Evolutionary conservation across 148 eudicot genomes (phyloP).

Genomic region (Heliamphora exappendiculata): DNA sequence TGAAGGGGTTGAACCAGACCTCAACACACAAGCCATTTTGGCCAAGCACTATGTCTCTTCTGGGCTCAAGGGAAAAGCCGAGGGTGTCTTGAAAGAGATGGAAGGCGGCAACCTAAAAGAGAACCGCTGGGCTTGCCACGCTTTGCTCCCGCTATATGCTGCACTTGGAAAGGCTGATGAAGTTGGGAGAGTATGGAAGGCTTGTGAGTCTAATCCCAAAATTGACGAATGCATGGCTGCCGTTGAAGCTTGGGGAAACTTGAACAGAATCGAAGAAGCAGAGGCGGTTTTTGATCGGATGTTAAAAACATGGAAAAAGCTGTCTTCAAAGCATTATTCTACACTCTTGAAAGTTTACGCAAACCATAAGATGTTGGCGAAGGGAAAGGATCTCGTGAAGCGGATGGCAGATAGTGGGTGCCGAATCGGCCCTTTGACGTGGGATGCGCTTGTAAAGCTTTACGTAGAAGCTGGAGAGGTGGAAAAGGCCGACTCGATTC

Average conservation of each 20-base stretch:
- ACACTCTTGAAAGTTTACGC: conserved; percentile 59
- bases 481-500: conserved; percentile 69
- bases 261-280: conserved; percentile 57
- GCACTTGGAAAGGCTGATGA: conserved; percentile 60
- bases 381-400: conserved; percentile 73
- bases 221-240: conserved; percentile 45
- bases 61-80: conserved; percentile 67
- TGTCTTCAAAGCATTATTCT: conserved; percentile 38
- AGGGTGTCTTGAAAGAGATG: conserved; percentile 54
- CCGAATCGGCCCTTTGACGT: conserved; percentile 53
- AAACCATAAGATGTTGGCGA: conserved; percentile 55
- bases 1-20: conserved; percentile 48
- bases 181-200: conserved; percentile 66
- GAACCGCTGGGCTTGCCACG: conserved; percentile 27
- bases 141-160: conserved; percentile 59
- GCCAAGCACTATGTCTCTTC: conserved; percentile 53
- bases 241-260: conserved; percentile 74
- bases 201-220: conserved; percentile 38
- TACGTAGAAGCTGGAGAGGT: conserved; percentile 73
- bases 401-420: conserved; percentile 61
- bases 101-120: conserved; percentile 40
- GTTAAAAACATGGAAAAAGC: conserved; percentile 28
- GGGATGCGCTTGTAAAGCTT: conserved; percentile 78
- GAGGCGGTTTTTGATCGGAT: conserved; percentile 52
- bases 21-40: conserved; percentile 24